Evolutionary conservation across 371 early-diverging fungal genomes (phyloP), one percentile per base, ranked within the genome.

Genomic region (Chytridium lagenaria): DNA sequence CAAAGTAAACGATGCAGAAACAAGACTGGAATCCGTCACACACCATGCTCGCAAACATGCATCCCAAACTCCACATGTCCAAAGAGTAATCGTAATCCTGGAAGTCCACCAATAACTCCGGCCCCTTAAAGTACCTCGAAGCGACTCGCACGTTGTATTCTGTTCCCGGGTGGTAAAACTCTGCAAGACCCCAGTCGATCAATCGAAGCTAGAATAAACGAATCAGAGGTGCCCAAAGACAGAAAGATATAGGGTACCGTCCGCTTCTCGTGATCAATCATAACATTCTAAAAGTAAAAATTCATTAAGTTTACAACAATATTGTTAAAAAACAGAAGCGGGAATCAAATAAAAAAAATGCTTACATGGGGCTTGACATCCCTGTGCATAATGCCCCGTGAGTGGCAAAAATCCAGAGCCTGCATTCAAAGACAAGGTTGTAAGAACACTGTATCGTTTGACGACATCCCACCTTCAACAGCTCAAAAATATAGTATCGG

Each of bases 121-220:
- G 99, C 2, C 98, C 98, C 84, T 99, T 99, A 83, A 97, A 99
- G 87, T 96, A 99, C 75, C 98, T 88, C 44, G 97, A 98, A 26
- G 99, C 99, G 7, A 99, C 99, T 59, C 99, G 90, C 38, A 99
- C 99, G 77, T 97, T 99, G 86, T 99, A 99, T 72, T 94, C 93
- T 49, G 93, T 95, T 40, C 94, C 94, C 34, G 99, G 97, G 74
- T 98, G 97, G 86, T 99, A 99, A 76, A 99, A 99, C 83, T 99
- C 99, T 26, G 99, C 99, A 64, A 99, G 87, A 37, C 99, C 99
- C 99, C 99, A 99, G 87, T 99, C 99, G 76, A 99, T 99, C 75
- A 99, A 88, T 50, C 97, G 92, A 51, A 97, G 81, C 92, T 93
- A 79, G 22, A 76, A 7, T 39, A 31, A n/a, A 37, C 59, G 3